Evolutionary conservation across 148 eudicot genomes (phyloP).

Genomic region (Silene conica): DNA sequence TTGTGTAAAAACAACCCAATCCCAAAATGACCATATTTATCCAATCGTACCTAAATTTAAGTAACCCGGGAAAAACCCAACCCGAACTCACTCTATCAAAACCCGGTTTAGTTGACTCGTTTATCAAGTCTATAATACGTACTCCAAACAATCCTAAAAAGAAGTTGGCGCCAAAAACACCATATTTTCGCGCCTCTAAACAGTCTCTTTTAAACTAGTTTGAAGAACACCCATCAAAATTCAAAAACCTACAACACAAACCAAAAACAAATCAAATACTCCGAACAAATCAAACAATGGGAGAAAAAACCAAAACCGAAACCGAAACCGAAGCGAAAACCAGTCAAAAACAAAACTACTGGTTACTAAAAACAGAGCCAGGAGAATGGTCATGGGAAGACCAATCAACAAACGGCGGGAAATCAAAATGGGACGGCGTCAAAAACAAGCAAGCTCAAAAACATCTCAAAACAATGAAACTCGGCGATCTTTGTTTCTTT

Average conservation of each 20-base stretch:
- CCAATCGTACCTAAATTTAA: no score
- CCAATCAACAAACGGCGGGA: slow-evolving; percentile 58
- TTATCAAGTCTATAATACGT: no score
- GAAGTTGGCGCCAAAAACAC: neutral
- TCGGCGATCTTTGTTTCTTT: slow-evolving; percentile 76
- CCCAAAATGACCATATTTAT: no score
- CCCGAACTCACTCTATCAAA: no score
- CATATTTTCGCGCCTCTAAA: neutral
- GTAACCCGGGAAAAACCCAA: no score
- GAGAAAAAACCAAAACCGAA: neutral
- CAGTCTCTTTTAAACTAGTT: neutral
- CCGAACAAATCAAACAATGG: neutral
- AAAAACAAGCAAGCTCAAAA: slow-evolving; percentile 86
- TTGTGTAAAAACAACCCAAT: no score
- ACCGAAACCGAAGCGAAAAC: slow-evolving; percentile 17
- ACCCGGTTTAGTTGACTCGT: no score
- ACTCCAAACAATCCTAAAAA: no score
- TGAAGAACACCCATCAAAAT: neutral
- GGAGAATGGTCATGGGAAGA: slow-evolving; percentile 96
- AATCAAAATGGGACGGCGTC: slow-evolving; percentile 87
- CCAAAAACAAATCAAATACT: neutral
- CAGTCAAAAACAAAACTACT: slow-evolving; percentile 29
- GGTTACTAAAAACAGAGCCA: slow-evolving; percentile 86
- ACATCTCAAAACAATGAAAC: slow-evolving; percentile 58
- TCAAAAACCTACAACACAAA: neutral